phyloP scores from a whole-genome alignment of 1,284 basidiomycete species.

The Kwoniella shivajii region DNA sequence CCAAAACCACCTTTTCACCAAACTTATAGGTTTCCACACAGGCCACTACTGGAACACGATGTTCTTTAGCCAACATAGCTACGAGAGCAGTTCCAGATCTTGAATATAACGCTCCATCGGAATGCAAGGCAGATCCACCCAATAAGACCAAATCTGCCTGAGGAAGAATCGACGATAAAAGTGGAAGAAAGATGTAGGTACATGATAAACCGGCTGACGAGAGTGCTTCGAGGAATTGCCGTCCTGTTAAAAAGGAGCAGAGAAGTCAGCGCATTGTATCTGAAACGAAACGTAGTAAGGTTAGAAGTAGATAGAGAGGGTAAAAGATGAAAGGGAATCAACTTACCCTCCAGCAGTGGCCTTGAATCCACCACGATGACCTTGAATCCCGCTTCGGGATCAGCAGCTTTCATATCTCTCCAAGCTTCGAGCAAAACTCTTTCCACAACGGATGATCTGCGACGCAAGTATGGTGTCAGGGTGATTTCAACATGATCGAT shows the following conservation, averaged over 20 bases:
- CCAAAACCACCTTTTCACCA: constrained; percentile 87
- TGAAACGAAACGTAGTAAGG: background rate
- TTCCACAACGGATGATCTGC: constrained; percentile 90
- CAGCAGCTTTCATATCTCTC: constrained; percentile 56
- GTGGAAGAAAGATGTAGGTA: constrained; percentile 89
- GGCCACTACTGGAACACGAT: constrained; percentile 89
- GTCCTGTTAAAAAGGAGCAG: constrained; percentile 59
- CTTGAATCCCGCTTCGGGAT: constrained; percentile 73
- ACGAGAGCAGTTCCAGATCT: constrained; percentile 93
- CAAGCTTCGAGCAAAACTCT: constrained; percentile 79
- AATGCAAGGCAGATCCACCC: constrained; percentile 90
- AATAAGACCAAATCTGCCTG: constrained; percentile 79
- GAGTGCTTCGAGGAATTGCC: constrained; percentile 72
- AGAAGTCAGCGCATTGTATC: background rate
- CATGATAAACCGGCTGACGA: constrained; percentile 76
- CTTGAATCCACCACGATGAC: constrained; percentile 94
- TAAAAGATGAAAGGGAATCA: background rate
- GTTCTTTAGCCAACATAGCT: constrained; percentile 90
- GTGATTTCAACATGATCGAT: too few relatives aligned
- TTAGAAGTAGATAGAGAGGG: background rate
- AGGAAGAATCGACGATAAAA: constrained; percentile 79
- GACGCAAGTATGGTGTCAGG: too few relatives aligned
- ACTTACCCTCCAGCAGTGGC: constrained; percentile 83
- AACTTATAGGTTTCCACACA: constrained; percentile 99
- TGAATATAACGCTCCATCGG: constrained; percentile 92